Base-by-base conservation (phyloP, 1,139 yeast species). In the Pichia sp. region DNA sequence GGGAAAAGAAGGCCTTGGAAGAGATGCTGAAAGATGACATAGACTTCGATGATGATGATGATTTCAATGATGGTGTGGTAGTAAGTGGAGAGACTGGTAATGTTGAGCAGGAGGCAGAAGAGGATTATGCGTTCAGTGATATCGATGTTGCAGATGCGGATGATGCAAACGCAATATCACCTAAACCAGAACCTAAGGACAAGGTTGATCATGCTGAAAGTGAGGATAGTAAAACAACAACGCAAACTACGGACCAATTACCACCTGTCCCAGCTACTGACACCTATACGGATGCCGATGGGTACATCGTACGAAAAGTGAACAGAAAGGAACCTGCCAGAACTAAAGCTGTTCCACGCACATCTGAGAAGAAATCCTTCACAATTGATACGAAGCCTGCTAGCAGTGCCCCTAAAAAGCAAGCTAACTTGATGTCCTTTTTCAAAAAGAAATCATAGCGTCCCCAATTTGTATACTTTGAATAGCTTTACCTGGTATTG, bases 361-460 rank as follows among this genome's bases (percentile, higher is more conserved):
- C 28, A 16, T 15, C 37, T 11, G 11, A 40, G 0, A 28, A 28
- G 15, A 25, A 29, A n/a, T 28, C 34, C 9, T 35, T 32, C 19
- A 38, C 29, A 19, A 30, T 35, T 14, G 45, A 36, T 10, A 27
- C 35, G 2, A 35, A 36, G 13, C 22, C 44, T 5, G 37, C 27
- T 3, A 21, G 17, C 10, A 34, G 28, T 8, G 47, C 40, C 18
- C 44, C 53, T 3, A 41, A 38, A 13, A 43, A 55, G 33, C 60
- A 55, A 35, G 42, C 53, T 6, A 52, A 55, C 6, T 39, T 55
- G 30, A 53, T 55, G 58, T 44, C 52, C 6, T 55, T 55, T 37
- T 55, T 55, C 31, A 55, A 55, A 13, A 53, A 53, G 38, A 48
- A 49, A 29, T 37, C 42, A n/a, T n/a, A n/a, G n/a, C n/a, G n/a